Evolutionary conservation across 176 grass and related monocot genomes (phyloP), one percentile per base, ranked within the genome.

Genomic region (Bolboschoenus planiculmis): DNA sequence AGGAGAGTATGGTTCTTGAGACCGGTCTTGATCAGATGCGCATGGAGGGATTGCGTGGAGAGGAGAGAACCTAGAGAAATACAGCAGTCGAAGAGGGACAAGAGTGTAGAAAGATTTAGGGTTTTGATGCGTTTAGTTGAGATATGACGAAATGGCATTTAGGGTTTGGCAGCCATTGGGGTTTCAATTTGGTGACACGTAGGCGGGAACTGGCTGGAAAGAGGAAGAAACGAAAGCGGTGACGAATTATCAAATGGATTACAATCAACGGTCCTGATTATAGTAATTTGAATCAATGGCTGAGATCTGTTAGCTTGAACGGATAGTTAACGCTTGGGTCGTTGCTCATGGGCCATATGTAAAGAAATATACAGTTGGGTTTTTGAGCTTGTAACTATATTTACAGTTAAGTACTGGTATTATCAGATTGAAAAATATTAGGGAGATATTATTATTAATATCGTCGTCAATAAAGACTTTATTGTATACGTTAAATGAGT

Each of bases 11-110:
- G 83, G 65, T 80, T 87, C 81, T 89, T 83, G 55, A 81, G 66
- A 34, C 90, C 85, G 35, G 84, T 82, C 78, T 88, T 90, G 72
- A 97, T 62, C 21, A 97, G 88, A 79, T 79, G 83, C 7, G 89
- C 84, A 44, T 94, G 95, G 57, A 92, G 42, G 13, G 88, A 44
- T 0, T 87, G 79, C 4, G 90, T 87, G 26, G 78, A 79, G 65
- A 21, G 30, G 8, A 85, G 56, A 76, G 84, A 88, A 11, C 65
- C 40, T 5, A 66, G 65, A 37, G 89, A 84, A 31, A 86, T 10
- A 75, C 86, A 90, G 67, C 85, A 55, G 20, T 78, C 42, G 55
- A 97, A 84, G 20, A 97, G 85, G 14, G 20, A 36, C 16, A 83
- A 75, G 78, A 90, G 67, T 40, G 78, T 54, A 33, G 88, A 90